Base-by-base conservation (phyloP, 2,329 filamentous ascomycete genomes). In the Conoideocrella luteorostrata region DNA sequence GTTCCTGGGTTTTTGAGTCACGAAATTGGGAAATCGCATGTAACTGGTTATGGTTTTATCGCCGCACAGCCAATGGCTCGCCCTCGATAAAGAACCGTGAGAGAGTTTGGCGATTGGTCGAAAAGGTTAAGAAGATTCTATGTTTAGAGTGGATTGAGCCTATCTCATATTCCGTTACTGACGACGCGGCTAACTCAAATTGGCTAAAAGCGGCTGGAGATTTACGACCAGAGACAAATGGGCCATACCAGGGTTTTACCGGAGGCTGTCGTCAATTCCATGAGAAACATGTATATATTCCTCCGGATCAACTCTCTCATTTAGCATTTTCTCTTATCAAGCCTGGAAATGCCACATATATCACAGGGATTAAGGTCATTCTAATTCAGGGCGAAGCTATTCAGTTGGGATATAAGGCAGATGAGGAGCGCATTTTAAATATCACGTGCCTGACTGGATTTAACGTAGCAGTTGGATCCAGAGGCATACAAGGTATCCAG, bases 1-100 rank as follows among this genome's bases (percentile, higher is more conserved):
- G 43, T 32, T 43, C 43, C 13, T 49, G 47, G 47, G 29, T 49
- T 26, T 46, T 46, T 17, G 44, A 49, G 47, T 40, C 47, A 33
- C 43, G 29, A 39, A 38, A 37, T 24, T 49, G 47, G 47, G 29
- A 26, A 29, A 39, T 22, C 32, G 20, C 26, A 17, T 46, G 40
- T 26, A 13, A 44, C 24, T 46, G 39, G 47, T 23, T 43, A 39
- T 48, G 46, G 46, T 3, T 40, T 5, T 48, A 46, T 36, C 40
- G 35, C 28, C 46, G 46, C 39, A 48, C 43, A 40, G 43, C 39
- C 12, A 43, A 46, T 26, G 39, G 34, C 18, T 34, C 46, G 29
- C 39, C 33, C 5, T 17, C 23, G 28, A 48, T 48, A 34, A 43
- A 36, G 37, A 49, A 49, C 37, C 39, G 47, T n/a, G 24, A 41